Evolutionary conservation across 2,329 filamentous ascomycete genomes (phyloP).

Genomic region (Talaromyces sp.): DNA sequence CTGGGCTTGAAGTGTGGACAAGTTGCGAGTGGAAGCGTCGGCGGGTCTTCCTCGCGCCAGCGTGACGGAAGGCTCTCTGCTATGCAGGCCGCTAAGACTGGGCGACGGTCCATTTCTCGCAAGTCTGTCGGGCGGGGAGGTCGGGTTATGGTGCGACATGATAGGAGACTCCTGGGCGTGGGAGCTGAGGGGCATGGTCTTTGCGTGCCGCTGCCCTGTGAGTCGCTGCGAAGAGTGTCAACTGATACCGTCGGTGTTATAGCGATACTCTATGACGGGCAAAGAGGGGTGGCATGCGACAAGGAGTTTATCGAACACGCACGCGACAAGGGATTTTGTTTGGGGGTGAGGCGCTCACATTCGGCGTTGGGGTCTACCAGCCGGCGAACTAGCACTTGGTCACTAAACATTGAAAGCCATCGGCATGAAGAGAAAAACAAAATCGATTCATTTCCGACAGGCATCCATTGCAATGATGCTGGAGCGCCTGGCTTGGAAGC

Average conservation of each 20-base stretch:
- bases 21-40: conserved; percentile 30
- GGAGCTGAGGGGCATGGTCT: conserved; percentile 36
- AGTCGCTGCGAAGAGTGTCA: neutral
- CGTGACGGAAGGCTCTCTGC: conserved; percentile 39
- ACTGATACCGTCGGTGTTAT: neutral
- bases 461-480: neutral
- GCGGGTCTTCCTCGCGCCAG: conserved; percentile 32
- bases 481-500: neutral
- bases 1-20: conserved; percentile 31
- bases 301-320: neutral
- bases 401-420: neutral
- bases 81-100: conserved; percentile 35
- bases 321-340: neutral
- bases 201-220: conserved; percentile 32
- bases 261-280: neutral
- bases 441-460: neutral
- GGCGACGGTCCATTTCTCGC: conserved; percentile 33
- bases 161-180: conserved; percentile 36
- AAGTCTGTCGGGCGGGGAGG: conserved; percentile 34
- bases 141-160: conserved; percentile 32
- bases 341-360: neutral
- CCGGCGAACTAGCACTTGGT: neutral
- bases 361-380: neutral
- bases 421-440: neutral
- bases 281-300: neutral